Conservation (phyloP, 371 early-diverging fungal genomes). For the Chytridium lagenaria region DNA sequence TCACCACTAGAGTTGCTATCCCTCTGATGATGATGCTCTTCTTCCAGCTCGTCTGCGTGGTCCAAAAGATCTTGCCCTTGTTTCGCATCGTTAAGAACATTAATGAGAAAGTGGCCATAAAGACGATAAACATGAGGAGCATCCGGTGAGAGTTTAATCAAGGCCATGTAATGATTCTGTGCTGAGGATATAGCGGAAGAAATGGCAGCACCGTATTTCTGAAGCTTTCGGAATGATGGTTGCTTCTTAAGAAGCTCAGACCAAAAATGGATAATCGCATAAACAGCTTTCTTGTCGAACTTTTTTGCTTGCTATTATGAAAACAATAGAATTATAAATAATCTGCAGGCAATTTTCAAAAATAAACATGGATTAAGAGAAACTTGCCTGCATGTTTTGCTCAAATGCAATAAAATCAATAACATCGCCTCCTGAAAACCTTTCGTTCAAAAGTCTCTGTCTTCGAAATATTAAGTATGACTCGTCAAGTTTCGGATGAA, state of each 20-base stretch:
- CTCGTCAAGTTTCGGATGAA: constrained; percentile 43
- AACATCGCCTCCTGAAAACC: constrained; percentile 47
- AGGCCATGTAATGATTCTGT: constrained; percentile 32
- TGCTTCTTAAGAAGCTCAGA: constrained; percentile 41
- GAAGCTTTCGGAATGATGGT: constrained; percentile 41
- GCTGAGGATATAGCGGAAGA: constrained; percentile 38
- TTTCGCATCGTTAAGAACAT: constrained; percentile 46
- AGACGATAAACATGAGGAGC: constrained; percentile 39
- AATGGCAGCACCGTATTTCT: constrained; percentile 36
- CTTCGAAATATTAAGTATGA: constrained; percentile 49
- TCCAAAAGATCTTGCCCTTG: constrained; percentile 43
- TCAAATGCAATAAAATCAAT: constrained; percentile 50
- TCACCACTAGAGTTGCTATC: constrained; percentile 18
- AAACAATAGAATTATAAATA: not conserved
- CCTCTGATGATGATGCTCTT: constrained; percentile 15
- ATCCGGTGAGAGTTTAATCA: constrained; percentile 42
- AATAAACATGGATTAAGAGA: not conserved
- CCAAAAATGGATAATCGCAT: constrained; percentile 49
- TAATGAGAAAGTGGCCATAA: constrained; percentile 46
- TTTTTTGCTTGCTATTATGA: not conserved
- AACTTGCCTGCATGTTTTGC: constrained; percentile 33
- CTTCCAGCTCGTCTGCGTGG: constrained; percentile 51
- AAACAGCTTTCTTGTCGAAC: constrained; percentile 36
- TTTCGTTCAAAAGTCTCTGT: constrained; percentile 44
- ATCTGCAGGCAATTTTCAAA: constrained; percentile 5